Evolutionary conservation across 257 asterid genomes (phyloP), one percentile per base, ranked within the genome.

Genomic region (Handroanthus guayacan): DNA sequence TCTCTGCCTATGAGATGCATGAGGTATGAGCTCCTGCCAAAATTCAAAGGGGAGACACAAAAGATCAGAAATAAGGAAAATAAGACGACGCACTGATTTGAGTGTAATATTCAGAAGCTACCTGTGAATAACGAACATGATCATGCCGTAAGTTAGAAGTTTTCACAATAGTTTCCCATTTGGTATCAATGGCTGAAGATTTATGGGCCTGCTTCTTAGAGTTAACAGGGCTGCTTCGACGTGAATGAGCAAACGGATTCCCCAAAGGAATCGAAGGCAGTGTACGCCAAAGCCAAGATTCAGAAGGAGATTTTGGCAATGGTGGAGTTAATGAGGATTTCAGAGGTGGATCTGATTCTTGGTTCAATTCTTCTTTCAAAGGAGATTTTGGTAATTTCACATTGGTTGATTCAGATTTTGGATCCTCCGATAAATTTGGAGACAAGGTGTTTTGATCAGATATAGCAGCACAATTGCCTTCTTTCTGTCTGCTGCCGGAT

Each of bases 251-350:
- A 79, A 92, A 87, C 0, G 92, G 92, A 67, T 87, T 88, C 37
- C 87, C 87, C 31, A 25, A 25, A 25, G 31, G 31, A 57, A 87
- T 85, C 2, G 97, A 88, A 62, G 98, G 97, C 81, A 89, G 81
- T 0, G 90, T 82, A 4, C 86, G 86, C 98, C 98, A 91, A 7
- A 95, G 97, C 99, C 99, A 95, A 72, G 98, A 90, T 81, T 95
- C 98, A 0, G 98, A 89, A 2, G 99, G 99, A n/a, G 98, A 93
- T 77, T 90, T 95, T 56, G 98, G 99, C 62, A 95, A 81, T n/a
- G 99, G 98, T 18, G 97, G 98, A 41, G 90, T 88, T 41, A 85
- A 64, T 14, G 92, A 89, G 62, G 99, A 90, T 69, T 80, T 86
- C 69, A 76, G 47, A 39, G 81, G 81, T 72, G 65, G 74, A 71